phyloP scores from a whole-genome alignment of 179 eudicot genomes.

The Corrigiola litoralis region DNA sequence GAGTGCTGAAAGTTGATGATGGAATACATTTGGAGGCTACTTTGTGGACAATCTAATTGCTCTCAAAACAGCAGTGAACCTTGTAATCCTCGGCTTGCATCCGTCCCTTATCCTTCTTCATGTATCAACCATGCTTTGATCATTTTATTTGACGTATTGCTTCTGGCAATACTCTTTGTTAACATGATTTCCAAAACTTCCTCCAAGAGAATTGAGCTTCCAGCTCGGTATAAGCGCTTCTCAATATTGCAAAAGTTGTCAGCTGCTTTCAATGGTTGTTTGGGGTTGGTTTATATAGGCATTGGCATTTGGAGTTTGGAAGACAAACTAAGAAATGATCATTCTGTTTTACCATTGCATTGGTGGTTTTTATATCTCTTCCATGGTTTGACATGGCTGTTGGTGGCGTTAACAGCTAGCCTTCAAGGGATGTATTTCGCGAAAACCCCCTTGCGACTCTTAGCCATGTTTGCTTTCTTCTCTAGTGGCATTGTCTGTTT shows the following conservation, averaged over 20 bases:
- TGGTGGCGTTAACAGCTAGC: slow-evolving; percentile 7
- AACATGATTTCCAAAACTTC: slow-evolving; percentile 29
- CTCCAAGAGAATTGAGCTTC: slow-evolving; percentile 7
- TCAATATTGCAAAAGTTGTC: slow-evolving; percentile 22
- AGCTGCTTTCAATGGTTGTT: slow-evolving; percentile 40
- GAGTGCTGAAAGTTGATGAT: neutral
- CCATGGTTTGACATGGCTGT: slow-evolving; percentile 25
- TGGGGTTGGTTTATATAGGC: slow-evolving; percentile 35
- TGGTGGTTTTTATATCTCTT: slow-evolving; percentile 34
- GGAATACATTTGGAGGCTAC: neutral
- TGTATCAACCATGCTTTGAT: slow-evolving; percentile 15
- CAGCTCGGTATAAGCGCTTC: neutral
- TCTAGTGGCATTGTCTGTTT: slow-evolving; percentile 32
- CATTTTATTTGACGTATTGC: slow-evolving; percentile 18
- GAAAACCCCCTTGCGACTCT: slow-evolving; percentile 8
- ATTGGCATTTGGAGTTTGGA: slow-evolving; percentile 43
- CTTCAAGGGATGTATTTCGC: slow-evolving; percentile 30
- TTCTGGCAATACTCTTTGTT: slow-evolving; percentile 37
- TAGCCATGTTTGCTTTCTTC: slow-evolving; percentile 20
- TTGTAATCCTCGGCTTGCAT: neutral
- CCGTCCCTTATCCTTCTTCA: slow-evolving; percentile 13
- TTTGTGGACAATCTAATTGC: slow-evolving; percentile 12
- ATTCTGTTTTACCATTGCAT: slow-evolving; percentile 21
- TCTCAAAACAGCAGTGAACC: neutral
- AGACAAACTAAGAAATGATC: slow-evolving; percentile 28